Conservation (phyloP, 768 basidiomycete genomes). For the Agaricus bisporus region DNA sequence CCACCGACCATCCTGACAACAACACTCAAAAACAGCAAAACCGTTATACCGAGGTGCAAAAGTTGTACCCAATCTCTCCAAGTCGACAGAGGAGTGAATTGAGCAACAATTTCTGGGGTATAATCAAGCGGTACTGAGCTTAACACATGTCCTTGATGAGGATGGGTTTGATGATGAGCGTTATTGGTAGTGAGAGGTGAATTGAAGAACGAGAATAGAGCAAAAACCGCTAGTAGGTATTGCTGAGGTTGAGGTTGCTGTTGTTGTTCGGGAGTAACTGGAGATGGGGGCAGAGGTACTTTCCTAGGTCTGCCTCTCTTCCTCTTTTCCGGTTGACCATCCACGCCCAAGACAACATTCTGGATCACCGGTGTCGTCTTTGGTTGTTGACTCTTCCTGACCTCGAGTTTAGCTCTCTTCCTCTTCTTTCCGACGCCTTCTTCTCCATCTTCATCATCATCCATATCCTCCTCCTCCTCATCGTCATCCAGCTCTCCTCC, state of each 20-base stretch:
- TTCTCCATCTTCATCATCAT: constrained; percentile 26
- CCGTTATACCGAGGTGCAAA: constrained; percentile 61
- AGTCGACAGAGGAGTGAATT: constrained; percentile 22
- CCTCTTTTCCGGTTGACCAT: constrained; percentile 60
- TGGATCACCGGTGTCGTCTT: constrained; percentile 20
- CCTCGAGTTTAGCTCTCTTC: constrained; percentile 49
- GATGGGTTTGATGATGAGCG: constrained; percentile 23
- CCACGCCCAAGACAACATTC: constrained; percentile 12
- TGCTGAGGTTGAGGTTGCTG: constrained; percentile 39
- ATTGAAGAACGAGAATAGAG: constrained; percentile 83
- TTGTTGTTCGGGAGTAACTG: constrained; percentile 16
- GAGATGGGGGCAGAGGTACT: constrained; percentile 40
- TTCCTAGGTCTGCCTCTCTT: constrained; percentile 84
- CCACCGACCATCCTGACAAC: constrained; percentile 28
- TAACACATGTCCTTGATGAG: constrained; percentile 46
- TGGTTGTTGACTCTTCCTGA: constrained; percentile 30
- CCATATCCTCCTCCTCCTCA: constrained; percentile 28
- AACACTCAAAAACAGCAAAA: constrained; percentile 55
- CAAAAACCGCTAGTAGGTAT: constrained; percentile 78
- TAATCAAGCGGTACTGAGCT: constrained; percentile 37
- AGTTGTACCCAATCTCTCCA: constrained; percentile 52
- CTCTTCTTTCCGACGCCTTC: constrained; percentile 45
- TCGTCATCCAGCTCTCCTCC: constrained; percentile 49
- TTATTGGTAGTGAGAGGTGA: constrained; percentile 51
- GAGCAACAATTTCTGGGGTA: constrained; percentile 26